Evolutionary conservation across 1,284 basidiomycete genomes (phyloP).

Genomic region (Cystobasidiaceae sp.): DNA sequence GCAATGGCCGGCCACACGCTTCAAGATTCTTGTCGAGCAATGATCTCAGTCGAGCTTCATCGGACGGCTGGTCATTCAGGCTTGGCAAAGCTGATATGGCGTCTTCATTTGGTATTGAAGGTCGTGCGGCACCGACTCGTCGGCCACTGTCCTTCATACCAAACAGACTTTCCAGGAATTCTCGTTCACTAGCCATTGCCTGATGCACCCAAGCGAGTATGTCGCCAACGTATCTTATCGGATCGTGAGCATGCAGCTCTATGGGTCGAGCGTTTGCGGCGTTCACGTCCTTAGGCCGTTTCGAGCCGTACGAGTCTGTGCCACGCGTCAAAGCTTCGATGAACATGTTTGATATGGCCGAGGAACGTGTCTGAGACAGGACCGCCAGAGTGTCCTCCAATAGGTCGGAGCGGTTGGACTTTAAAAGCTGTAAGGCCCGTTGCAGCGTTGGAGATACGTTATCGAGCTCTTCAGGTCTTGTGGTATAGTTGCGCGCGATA

Average conservation of each 20-base stretch:
- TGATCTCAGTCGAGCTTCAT: constrained; percentile 58
- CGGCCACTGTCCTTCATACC: constrained; percentile 59
- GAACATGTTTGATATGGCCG: constrained; percentile 72
- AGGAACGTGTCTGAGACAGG: constrained; percentile 75
- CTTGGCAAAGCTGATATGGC: not conserved
- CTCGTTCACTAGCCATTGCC: constrained; percentile 84
- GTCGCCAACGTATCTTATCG: constrained; percentile 90
- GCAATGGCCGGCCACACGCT: constrained; percentile 78
- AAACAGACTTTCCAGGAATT: constrained; percentile 82
- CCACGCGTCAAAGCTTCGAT: constrained; percentile 82
- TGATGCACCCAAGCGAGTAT: constrained; percentile 99
- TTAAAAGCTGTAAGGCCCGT: constrained; percentile 68
- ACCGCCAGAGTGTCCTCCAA: constrained; percentile 67
- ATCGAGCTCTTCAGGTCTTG: constrained; percentile 67
- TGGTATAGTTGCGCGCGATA: constrained; percentile 75
- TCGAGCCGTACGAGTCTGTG: constrained; percentile 52
- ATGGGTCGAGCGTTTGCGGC: constrained; percentile 76
- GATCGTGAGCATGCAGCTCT: constrained; percentile 94
- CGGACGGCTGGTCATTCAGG: constrained; percentile 25
- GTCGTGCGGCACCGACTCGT: constrained; percentile 67
- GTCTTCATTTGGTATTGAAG: not conserved
- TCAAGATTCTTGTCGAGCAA: constrained; percentile 76
- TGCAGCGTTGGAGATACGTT: constrained; percentile 61
- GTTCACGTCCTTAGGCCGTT: not conserved
- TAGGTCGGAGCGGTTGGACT: constrained; percentile 59